These are phyloP conservation scores for Pleurotus cornucopiae DNA, from an alignment of 768 basidiomycete species.

Conservation along the genomic window DNA sequence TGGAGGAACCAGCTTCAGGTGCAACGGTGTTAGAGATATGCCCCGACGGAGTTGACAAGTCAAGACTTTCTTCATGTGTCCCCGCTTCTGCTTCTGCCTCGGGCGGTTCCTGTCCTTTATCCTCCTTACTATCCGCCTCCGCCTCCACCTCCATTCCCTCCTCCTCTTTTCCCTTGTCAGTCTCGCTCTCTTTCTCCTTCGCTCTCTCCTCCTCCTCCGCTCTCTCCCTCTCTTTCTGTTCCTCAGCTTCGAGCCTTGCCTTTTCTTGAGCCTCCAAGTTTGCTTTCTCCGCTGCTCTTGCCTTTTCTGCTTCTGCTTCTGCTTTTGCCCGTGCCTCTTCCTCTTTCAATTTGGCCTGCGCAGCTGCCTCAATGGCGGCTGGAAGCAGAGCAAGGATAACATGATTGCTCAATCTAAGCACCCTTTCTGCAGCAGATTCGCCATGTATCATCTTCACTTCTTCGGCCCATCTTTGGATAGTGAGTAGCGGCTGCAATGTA, in stretches of 20 bases:
- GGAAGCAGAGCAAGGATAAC: conserved; percentile 74
- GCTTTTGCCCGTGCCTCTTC: conserved; percentile 42
- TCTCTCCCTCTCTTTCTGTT: conserved; percentile 25
- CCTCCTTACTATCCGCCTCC: conserved; percentile 6
- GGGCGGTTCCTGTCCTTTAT: neutral
- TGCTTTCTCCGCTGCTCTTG: conserved; percentile 33
- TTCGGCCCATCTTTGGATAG: conserved; percentile 85
- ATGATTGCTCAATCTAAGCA: conserved; percentile 66
- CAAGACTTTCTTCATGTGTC: conserved; percentile 3
- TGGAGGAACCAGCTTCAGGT: conserved; percentile 28
- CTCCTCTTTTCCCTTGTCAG: conserved; percentile 5
- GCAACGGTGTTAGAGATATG: conserved; percentile 32
- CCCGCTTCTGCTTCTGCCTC: conserved; percentile 16
- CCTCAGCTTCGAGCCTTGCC: conserved; percentile 25
- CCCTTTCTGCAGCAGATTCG: conserved; percentile 64
- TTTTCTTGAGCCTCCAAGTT: conserved; percentile 34
- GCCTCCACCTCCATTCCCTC: conserved; percentile 12
- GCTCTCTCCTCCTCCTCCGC: conserved; percentile 21
- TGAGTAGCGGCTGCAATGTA: conserved; percentile 75
- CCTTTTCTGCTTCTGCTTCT: conserved; percentile 16
- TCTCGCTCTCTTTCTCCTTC: conserved; percentile 13
- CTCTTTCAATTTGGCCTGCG: conserved; percentile 51
- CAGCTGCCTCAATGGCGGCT: conserved; percentile 64
- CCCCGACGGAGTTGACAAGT: conserved; percentile 18
- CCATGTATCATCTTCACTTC: conserved; percentile 82